These are phyloP conservation scores for Cercospora sp. DNA, from an alignment of 2,329 filamentous ascomycete species.

Conservation along the genomic window DNA sequence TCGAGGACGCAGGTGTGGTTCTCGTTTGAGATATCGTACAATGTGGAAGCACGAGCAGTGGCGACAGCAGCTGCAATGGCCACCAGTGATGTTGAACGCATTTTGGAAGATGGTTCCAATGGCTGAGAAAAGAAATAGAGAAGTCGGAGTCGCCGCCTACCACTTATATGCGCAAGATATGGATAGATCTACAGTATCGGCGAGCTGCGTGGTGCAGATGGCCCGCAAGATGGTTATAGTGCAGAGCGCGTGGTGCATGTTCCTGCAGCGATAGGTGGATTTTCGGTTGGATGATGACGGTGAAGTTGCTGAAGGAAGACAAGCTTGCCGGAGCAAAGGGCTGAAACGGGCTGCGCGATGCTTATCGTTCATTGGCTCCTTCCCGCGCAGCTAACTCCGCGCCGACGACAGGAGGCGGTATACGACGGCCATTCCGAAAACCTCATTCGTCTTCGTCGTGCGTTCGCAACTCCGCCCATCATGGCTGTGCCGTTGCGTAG, in stretches of 20 bases:
- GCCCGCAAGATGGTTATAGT: neutral
- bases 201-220: constrained; percentile 5
- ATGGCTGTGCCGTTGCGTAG: neutral
- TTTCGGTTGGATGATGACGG: constrained; percentile 11
- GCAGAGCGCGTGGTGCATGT: constrained; percentile 22
- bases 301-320: constrained; percentile 12
- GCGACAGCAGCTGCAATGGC: constrained; percentile 15
- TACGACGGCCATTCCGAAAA: neutral
- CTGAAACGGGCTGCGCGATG: constrained; percentile 2
- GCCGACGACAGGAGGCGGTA: neutral
- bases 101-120: constrained; percentile 10
- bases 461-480: neutral
- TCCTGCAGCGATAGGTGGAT: constrained; percentile 28
- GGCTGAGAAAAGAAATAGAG: neutral
- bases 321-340: constrained; percentile 5
- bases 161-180: neutral
- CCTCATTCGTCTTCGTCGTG: neutral
- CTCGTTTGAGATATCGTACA: constrained; percentile 47
- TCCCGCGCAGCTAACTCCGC: neutral
- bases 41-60: constrained; percentile 42
- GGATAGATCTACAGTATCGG: constrained; percentile 37
- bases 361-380: neutral
- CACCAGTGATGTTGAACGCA: constrained; percentile 24
- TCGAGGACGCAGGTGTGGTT: constrained; percentile 59
- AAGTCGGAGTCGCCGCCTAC: neutral